Evolutionary conservation across 805 yeast species (phyloP), one percentile per base, ranked within the genome.

Genomic region (Geotrichum ghanense): DNA sequence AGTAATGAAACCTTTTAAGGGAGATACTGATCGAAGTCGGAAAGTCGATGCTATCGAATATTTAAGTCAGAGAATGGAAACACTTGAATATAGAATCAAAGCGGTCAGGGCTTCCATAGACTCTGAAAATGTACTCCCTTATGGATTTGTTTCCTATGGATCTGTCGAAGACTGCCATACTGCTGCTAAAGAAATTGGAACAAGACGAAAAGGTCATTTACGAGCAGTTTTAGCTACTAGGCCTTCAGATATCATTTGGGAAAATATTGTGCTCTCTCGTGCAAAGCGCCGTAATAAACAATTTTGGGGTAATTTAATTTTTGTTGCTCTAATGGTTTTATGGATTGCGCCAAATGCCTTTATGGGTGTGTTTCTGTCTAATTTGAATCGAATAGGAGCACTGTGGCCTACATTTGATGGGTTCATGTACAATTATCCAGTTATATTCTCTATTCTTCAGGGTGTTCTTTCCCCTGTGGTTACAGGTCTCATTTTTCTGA

Each of bases 301-400:
- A 42, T 48, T 53, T 43, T 55, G 60, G 52, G 65, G 68, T 20
- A 63, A 63, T 44, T 20, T 61, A 1, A 25, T 66, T 1, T 66
- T 57, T 45, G 50, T 53, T 1, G 45, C 48, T 2, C 34, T 67
- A 34, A 42, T 66, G 45, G 31, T 66, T 1, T 50, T 59, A 7
- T 66, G 70, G 70, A 58, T 66, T 19, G 62, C 64, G 2, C 70
- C 70, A 2, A 63, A 61, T 47, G 70, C 71, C 1, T 61, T 67
- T 42, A 61, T 67, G 26, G 69, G 70, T 20, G 64, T 68, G 42
- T 67, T 67, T 43, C 26, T 67, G 10, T 55, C 70, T 7, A 65
- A 67, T 42, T 45, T 67, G 43, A 59, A 59, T 22, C 50, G 68
- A 5, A 52, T 67, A 17, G 70, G 66, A 1, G 55, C 50, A 6